Evolutionary conservation across 305 asterid species (phyloP).

Genomic region (Ruellia speciosa): DNA sequence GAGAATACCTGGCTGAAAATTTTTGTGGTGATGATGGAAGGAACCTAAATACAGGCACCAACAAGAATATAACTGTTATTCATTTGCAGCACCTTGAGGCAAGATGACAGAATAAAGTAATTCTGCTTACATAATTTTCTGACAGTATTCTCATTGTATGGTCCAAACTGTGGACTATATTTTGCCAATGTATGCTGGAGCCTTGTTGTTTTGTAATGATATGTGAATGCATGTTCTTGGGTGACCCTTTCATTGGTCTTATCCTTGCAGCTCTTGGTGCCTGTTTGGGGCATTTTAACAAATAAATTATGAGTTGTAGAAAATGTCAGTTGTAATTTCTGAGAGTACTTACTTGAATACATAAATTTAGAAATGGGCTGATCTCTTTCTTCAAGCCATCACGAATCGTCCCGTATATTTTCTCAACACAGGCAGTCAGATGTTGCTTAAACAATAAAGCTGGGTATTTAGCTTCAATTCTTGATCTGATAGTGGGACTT

Average conservation of each 20-base stretch:
- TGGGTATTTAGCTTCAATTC: constrained; percentile 89
- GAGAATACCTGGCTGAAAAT: constrained; percentile 90
- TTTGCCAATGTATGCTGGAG: constrained; percentile 76
- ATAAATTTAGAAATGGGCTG: constrained; percentile 65
- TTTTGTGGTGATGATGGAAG: constrained; percentile 62
- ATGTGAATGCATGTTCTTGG: constrained; percentile 62
- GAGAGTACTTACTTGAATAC: constrained; percentile 61
- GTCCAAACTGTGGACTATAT: constrained; percentile 63
- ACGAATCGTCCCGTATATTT: constrained; percentile 82
- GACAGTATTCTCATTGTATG: constrained; percentile 57
- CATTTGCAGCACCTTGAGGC: constrained; percentile 16
- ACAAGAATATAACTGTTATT: constrained; percentile 15
- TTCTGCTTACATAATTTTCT: constrained; percentile 55
- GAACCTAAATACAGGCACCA: constrained; percentile 46
- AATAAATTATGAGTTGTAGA: constrained; percentile 19
- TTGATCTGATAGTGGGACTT: constrained; percentile 51
- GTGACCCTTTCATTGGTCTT: constrained; percentile 64
- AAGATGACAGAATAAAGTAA: constrained; percentile 17
- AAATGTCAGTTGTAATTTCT: constrained; percentile 3
- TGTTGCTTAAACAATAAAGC: constrained; percentile 91
- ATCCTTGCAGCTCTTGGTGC: constrained; percentile 85
- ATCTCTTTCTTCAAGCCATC: constrained; percentile 86
- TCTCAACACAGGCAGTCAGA: constrained; percentile 88
- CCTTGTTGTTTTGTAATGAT: constrained; percentile 63
- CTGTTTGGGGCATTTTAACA: constrained; percentile 38